Percentiles rank a stretch among this genome's conserved stretches.
These are phyloP conservation scores for Peronospora farinosa DNA, from an alignment of 352 stramenopile species.

Conservation along the genomic window DNA sequence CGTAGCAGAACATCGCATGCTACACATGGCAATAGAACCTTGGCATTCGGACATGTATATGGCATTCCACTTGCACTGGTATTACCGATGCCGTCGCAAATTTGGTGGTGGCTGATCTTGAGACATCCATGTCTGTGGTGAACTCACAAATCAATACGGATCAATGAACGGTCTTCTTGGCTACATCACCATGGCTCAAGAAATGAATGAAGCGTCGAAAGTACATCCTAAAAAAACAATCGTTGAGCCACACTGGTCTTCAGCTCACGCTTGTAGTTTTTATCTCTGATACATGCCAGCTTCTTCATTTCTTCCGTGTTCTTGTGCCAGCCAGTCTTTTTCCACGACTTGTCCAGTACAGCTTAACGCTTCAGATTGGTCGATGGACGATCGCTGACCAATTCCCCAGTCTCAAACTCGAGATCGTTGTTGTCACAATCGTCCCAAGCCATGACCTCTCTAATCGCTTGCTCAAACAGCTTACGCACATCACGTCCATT, in stretches of 20 bases:
- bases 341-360: constrained; percentile 49
- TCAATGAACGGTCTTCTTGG: constrained; percentile 88
- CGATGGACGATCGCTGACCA: constrained; percentile 71
- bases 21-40: too few relatives aligned
- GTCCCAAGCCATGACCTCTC: constrained; percentile 58
- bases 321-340: constrained; percentile 70
- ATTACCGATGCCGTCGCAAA: too few relatives aligned
- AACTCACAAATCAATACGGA: too few relatives aligned
- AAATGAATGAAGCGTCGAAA: constrained; percentile 88
- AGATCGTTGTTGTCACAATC: constrained; percentile 56
- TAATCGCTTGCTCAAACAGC: constrained; percentile 62
- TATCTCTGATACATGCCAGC: constrained; percentile 64
- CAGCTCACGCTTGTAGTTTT: constrained; percentile 82
- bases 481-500: constrained; percentile 81
- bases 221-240: constrained; percentile 86
- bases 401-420: constrained; percentile 54
- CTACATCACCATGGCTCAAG: constrained; percentile 84
- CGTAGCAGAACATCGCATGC: too few relatives aligned
- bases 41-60: too few relatives aligned
- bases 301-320: constrained; percentile 75
- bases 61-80: too few relatives aligned
- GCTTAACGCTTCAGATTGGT: constrained; percentile 60
- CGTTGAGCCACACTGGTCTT: constrained; percentile 75
- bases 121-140: too few relatives aligned
- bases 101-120: too few relatives aligned